Evolutionary conservation across 768 basidiomycete species (phyloP).

Genomic region (Heimioporus sp.): DNA sequence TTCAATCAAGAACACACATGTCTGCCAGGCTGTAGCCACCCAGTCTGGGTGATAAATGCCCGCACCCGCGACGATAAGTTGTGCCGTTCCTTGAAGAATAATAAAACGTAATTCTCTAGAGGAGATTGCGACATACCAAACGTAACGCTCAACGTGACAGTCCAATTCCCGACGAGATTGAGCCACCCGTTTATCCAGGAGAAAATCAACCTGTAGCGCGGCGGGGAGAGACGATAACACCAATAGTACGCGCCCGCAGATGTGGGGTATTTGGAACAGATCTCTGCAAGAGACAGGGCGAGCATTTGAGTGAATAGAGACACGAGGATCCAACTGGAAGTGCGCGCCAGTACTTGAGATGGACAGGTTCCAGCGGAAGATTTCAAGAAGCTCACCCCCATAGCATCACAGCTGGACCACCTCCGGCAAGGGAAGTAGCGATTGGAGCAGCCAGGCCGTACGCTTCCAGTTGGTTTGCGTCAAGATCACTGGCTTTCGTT

Average conservation of each 20-base stretch:
- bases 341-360: neutral
- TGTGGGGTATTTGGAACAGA: conserved; percentile 59
- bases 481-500: neutral
- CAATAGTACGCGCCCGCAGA: conserved; percentile 66
- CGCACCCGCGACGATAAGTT: conserved; percentile 57
- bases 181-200: conserved; percentile 74
- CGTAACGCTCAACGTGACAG: conserved; percentile 60
- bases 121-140: conserved; percentile 38
- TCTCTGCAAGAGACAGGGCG: conserved; percentile 55
- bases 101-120: neutral
- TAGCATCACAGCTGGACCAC: conserved; percentile 55
- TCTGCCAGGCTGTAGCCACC: conserved; percentile 58
- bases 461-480: conserved; percentile 32
- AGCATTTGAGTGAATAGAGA: conserved; percentile 47
- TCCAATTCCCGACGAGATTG: conserved; percentile 68
- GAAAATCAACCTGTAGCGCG: conserved; percentile 46
- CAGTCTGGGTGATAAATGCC: conserved; percentile 59
- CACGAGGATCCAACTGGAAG: conserved; percentile 48
- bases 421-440: conserved; percentile 51
- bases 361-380: too few species aligned
- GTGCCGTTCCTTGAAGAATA: conserved; percentile 46
- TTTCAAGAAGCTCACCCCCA: conserved; percentile 45
- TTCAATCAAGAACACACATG: conserved; percentile 36
- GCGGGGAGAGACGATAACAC: conserved; percentile 59
- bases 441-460: conserved; percentile 57